Conservation (phyloP, 23 red algal species). For the Gracilaria caudata region DNA sequence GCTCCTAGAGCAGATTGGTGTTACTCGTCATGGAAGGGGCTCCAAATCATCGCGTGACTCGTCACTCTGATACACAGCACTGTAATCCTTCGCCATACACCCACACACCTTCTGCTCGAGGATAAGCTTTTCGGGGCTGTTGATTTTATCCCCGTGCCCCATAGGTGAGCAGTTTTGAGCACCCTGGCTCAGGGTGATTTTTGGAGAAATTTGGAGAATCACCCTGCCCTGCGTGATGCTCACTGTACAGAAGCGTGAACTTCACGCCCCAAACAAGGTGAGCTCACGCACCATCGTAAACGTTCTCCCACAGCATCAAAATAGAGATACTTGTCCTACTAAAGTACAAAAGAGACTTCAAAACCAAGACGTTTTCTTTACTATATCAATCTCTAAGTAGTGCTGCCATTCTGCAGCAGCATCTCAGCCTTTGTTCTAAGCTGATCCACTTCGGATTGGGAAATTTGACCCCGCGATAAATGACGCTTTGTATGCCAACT, state of each 20-base stretch:
- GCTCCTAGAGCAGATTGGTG: no score
- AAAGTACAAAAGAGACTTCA: not conserved
- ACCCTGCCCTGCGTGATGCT: not conserved
- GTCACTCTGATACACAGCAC: no score
- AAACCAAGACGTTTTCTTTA: not conserved
- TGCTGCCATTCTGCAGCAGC: not conserved
- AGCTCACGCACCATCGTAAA: not conserved
- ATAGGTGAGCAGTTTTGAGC: not conserved
- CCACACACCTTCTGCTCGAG: no score
- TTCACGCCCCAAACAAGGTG: not conserved
- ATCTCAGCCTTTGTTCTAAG: not conserved
- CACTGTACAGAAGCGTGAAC: not conserved
- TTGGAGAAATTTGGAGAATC: not conserved
- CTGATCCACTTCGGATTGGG: not conserved
- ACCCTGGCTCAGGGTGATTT: not conserved
- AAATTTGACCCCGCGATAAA: not conserved
- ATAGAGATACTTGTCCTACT: no score
- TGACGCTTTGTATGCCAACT: not conserved
- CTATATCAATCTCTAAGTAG: not conserved
- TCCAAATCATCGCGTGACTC: no score
- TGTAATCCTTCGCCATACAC: no score
- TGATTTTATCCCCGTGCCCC: not conserved
- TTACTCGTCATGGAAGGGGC: no score
- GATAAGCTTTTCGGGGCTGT: no score
- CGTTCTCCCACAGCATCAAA: no score